These are phyloP conservation scores for Candida pseudocylindracea DNA, from an alignment of 1,139 yeast genomes.

Conservation along the genomic window DNA sequence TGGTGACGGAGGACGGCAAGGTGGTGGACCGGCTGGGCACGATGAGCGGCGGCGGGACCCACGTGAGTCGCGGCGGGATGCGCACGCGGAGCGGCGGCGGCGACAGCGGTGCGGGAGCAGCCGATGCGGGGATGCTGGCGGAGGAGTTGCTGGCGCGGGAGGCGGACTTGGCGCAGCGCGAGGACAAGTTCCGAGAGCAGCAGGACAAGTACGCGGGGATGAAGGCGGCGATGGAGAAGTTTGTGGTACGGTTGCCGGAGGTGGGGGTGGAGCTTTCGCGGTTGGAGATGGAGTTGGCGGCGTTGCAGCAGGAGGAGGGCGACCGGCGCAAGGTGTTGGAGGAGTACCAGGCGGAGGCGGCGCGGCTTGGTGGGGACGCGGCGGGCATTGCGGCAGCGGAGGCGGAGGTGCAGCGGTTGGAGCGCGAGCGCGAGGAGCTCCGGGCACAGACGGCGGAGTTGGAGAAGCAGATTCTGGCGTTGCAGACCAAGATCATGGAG, in stretches of 20 bases:
- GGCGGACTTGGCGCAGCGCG: conserved; percentile 28
- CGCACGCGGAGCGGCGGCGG: conserved; percentile 11
- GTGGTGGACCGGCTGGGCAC: conserved; percentile 92
- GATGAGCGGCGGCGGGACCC: conserved; percentile 88
- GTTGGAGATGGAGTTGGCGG: conserved; percentile 39
- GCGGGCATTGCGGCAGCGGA: conserved; percentile 5
- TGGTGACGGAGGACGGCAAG: conserved; percentile 84
- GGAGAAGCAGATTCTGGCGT: conserved; percentile 29
- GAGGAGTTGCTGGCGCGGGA: conserved; percentile 38
- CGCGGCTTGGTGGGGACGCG: conserved; percentile 8
- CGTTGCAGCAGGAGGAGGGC: conserved; percentile 23
- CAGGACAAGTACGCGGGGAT: conserved; percentile 33
- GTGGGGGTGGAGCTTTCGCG: conserved; percentile 43
- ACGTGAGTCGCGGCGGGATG: conserved; percentile 46
- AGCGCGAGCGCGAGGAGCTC: conserved; percentile 8
- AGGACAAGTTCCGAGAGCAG: conserved; percentile 28
- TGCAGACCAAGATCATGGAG: conserved; percentile 67
- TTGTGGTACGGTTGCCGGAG: conserved; percentile 49
- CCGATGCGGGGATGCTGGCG: conserved; percentile 14
- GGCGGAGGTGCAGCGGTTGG: too few species aligned
- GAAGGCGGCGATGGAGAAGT: conserved; percentile 30
- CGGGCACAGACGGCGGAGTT: conserved; percentile 32
- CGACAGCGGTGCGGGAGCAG: conserved; percentile 1
- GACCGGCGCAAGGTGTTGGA: conserved; percentile 17
- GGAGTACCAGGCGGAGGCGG: conserved; percentile 12